Percentiles rank a stretch among this genome's conserved stretches.
phyloP scores from a whole-genome alignment of 2,329 filamentous ascomycete genomes.

The Aspergillus intermedius region DNA sequence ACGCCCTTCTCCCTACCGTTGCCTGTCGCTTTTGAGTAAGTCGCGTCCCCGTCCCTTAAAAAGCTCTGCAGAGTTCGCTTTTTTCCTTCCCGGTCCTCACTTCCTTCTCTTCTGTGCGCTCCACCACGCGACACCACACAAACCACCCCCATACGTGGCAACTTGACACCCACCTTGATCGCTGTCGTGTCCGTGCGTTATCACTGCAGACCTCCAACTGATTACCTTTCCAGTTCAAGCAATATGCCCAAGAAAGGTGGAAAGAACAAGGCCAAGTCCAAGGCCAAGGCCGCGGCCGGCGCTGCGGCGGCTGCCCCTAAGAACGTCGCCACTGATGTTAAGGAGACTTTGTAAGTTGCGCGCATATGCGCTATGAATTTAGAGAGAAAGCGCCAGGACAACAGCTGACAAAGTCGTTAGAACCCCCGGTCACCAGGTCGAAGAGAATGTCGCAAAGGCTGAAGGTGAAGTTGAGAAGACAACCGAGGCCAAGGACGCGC shows the following conservation, averaged over 20 bases:
- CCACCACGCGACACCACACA: neutral
- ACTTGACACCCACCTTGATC: neutral
- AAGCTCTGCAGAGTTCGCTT: neutral
- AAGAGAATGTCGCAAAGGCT: constrained; percentile 11
- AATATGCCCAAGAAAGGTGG: constrained; percentile 32
- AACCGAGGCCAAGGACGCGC: constrained; percentile 8
- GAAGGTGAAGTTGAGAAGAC: constrained; percentile 14
- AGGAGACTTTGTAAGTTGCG: constrained; percentile 28
- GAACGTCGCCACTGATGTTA: constrained; percentile 21
- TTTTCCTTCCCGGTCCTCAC: neutral
- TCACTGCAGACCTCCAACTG: neutral
- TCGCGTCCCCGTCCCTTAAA: neutral
- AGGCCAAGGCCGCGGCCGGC: constrained; percentile 14
- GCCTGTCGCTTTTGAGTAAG: neutral
- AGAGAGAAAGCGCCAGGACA: neutral
- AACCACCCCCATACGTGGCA: neutral
- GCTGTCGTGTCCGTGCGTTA: neutral
- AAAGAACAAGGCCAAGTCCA: constrained; percentile 23
- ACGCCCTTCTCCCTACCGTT: neutral
- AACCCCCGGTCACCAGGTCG: constrained; percentile 2
- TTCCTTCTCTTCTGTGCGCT: neutral
- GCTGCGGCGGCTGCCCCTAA: constrained; percentile 17
- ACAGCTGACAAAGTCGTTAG: neutral
- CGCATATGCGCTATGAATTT: neutral
- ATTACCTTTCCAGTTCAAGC: neutral